Percentiles rank a stretch among this genome's conserved stretches.
Conservation (phyloP, 1,139 yeast genomes). For the Ogataea hybrid region DNA sequence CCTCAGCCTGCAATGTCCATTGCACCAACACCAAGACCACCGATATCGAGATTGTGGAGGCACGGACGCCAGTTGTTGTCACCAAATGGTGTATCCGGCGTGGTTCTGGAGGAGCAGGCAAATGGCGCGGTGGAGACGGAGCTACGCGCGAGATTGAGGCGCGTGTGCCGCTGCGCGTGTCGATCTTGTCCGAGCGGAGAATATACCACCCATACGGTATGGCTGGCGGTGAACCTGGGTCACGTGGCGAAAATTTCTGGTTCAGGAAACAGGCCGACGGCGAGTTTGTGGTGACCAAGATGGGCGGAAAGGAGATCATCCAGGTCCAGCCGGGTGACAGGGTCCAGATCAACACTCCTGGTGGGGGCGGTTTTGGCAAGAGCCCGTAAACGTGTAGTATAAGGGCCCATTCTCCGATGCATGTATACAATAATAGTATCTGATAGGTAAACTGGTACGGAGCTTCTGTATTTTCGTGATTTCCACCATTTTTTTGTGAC, state of each 20-base stretch:
- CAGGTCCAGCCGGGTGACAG: constrained; percentile 51
- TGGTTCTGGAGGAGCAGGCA: constrained; percentile 31
- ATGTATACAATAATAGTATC: not conserved
- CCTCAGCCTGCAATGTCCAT: constrained; percentile 24
- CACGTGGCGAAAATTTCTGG: constrained; percentile 35
- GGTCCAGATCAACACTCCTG: constrained; percentile 49
- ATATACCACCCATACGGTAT: constrained; percentile 31
- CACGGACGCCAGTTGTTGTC: constrained; percentile 32
- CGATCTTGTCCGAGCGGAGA: constrained; percentile 32
- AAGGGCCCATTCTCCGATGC: not conserved
- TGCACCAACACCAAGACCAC: constrained; percentile 23
- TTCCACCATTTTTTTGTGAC: not conserved
- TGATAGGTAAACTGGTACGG: not conserved
- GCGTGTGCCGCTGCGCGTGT: constrained; percentile 25
- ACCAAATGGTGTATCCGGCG: constrained; percentile 28
- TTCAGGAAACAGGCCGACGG: constrained; percentile 30
- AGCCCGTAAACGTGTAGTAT: too few relatives aligned
- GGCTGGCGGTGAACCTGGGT: constrained; percentile 34
- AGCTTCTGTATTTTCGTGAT: not conserved
- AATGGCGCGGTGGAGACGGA: constrained; percentile 31
- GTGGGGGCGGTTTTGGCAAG: constrained; percentile 38
- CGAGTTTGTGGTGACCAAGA: constrained; percentile 34
- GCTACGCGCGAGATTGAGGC: constrained; percentile 33
- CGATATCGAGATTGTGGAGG: constrained; percentile 33
- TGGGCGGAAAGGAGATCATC: constrained; percentile 61